Conservation (phyloP, 2,329 filamentous ascomycete genomes). For the Pseudopyricularia cyperi region DNA sequence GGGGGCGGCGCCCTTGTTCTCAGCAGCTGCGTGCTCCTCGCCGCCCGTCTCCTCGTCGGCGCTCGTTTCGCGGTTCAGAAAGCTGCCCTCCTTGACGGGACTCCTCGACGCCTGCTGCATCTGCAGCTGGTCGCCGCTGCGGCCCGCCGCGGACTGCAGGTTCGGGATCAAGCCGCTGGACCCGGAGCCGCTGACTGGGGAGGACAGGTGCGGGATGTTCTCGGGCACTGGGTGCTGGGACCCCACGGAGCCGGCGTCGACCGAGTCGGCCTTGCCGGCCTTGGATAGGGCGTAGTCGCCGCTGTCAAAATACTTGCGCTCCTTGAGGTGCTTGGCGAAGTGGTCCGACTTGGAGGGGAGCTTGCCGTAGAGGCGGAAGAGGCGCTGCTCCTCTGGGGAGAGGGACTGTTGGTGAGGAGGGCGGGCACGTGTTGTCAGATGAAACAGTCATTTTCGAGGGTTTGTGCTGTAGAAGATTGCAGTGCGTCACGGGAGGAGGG, state of each 20-base stretch:
- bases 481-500: neutral
- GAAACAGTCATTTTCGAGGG: neutral
- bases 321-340: slow-evolving; percentile 96
- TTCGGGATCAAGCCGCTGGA: slow-evolving; percentile 15
- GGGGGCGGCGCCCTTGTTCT: slow-evolving; percentile 9
- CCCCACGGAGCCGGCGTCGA: slow-evolving; percentile 86
- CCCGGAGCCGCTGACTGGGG: slow-evolving; percentile 36
- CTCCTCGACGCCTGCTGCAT: slow-evolving; percentile 43
- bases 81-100: slow-evolving; percentile 83
- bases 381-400: slow-evolving; percentile 85
- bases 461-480: neutral
- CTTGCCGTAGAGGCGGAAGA: slow-evolving; percentile 96
- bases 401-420: slow-evolving; percentile 50
- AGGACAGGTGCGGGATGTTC: slow-evolving; percentile 82
- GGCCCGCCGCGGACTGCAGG: slow-evolving; percentile 6
- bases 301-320: slow-evolving; percentile 97
- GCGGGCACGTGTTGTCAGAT: neutral
- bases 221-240: slow-evolving; percentile 90
- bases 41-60: slow-evolving; percentile 36
- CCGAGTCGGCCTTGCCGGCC: slow-evolving; percentile 89
- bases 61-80: slow-evolving; percentile 71
- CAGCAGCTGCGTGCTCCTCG: slow-evolving; percentile 6
- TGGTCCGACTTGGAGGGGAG: slow-evolving; percentile 92
- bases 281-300: slow-evolving; percentile 95
- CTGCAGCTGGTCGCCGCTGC: slow-evolving; percentile 23